Conservation (phyloP, 768 basidiomycete species). For the Leccinum fibrillosum region DNA sequence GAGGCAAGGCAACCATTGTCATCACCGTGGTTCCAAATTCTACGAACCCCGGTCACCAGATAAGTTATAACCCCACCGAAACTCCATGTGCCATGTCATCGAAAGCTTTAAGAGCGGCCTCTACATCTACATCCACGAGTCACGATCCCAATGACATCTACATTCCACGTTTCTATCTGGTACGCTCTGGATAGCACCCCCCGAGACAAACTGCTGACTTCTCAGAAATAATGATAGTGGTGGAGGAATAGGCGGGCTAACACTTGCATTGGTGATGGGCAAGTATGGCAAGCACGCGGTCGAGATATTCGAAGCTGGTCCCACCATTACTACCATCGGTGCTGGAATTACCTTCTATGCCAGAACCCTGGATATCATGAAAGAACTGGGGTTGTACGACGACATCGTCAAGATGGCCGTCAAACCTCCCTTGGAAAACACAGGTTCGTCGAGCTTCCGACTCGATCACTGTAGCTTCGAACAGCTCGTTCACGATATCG, state of each 20-base stretch:
- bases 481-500: background rate
- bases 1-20: background rate
- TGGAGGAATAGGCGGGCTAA: background rate
- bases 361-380: background rate
- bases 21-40: background rate
- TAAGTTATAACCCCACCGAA: background rate
- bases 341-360: background rate
- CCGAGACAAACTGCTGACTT: background rate
- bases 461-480: background rate
- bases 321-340: background rate
- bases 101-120: background rate
- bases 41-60: background rate
- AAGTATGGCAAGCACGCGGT: slow-evolving; percentile 23
- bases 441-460: slow-evolving; percentile 8
- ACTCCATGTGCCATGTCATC: background rate
- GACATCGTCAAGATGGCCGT: slow-evolving; percentile 23
- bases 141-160: background rate
- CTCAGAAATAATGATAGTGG: background rate
- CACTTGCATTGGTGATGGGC: too few relatives aligned
- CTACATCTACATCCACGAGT: background rate
- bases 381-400: slow-evolving; percentile 35
- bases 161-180: background rate
- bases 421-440: slow-evolving; percentile 16
- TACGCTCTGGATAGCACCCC: background rate
- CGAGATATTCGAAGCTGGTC: background rate